These are phyloP conservation scores for Sporobolomyces roseus DNA, from an alignment of 768 basidiomycete genomes.

Conservation along the genomic window DNA sequence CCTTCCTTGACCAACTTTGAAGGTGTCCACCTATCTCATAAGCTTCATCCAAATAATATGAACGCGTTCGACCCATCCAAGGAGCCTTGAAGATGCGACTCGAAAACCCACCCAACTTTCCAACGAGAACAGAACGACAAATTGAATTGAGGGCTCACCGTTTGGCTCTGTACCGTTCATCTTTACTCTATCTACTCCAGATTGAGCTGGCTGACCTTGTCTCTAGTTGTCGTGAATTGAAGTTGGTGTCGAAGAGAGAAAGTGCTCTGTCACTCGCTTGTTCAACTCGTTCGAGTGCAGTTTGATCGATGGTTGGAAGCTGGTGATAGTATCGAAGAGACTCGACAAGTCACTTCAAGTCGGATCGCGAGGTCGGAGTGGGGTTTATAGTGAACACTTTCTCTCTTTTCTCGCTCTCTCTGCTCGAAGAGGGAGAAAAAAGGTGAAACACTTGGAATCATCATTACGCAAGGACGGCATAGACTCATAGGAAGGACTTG, in stretches of 20 bases:
- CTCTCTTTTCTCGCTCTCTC: neutral
- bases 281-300: neutral
- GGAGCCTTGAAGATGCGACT: too few relatives aligned
- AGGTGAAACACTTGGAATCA: too few relatives aligned
- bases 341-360: neutral
- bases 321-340: neutral
- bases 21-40: too few relatives aligned
- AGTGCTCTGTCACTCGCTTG: neutral
- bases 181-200: neutral
- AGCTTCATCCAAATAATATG: too few relatives aligned
- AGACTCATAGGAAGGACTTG: too few relatives aligned
- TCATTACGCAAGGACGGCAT: too few relatives aligned
- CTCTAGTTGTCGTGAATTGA: too few relatives aligned
- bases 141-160: neutral
- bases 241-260: neutral
- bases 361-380: conserved; percentile 9
- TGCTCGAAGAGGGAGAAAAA: too few relatives aligned
- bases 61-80: too few relatives aligned
- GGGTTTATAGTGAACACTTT: too few relatives aligned
- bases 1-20: too few relatives aligned
- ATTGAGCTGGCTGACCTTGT: neutral
- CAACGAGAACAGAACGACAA: neutral
- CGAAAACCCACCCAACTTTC: too few relatives aligned
- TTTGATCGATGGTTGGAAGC: neutral
- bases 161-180: conserved; percentile 15